These are phyloP conservation scores for Salicornia ramosissima DNA, from an alignment of 148 eudicot species.

Conservation along the genomic window DNA sequence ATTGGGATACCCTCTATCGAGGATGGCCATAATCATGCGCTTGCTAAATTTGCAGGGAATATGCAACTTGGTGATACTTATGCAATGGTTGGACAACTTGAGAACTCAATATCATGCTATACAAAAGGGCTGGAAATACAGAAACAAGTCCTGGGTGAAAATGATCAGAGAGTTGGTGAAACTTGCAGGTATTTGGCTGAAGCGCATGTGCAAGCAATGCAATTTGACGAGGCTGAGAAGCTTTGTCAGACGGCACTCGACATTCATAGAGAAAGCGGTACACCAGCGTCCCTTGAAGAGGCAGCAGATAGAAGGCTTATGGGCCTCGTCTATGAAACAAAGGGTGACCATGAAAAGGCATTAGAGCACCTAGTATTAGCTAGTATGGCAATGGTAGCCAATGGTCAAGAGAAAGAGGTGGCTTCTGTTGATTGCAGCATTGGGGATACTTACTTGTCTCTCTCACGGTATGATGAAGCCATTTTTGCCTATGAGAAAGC, in stretches of 20 bases:
- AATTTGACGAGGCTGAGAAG: constrained; percentile 80
- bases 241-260: constrained; percentile 86
- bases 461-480: constrained; percentile 83
- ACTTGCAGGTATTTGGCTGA: constrained; percentile 91
- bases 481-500: constrained; percentile 92
- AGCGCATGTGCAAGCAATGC: constrained; percentile 93
- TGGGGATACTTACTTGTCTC: constrained; percentile 81
- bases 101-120: constrained; percentile 67
- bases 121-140: constrained; percentile 73
- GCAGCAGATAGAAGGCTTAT: constrained; percentile 95
- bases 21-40: constrained; percentile 75
- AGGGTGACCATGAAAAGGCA: constrained; percentile 92
- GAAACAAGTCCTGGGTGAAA: constrained; percentile 66
- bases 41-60: constrained; percentile 94
- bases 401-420: constrained; percentile 89
- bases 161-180: constrained; percentile 85
- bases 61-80: constrained; percentile 98
- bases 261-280: constrained; percentile 70
- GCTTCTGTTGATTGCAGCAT: constrained; percentile 95
- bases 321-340: constrained; percentile 89
- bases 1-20: constrained; percentile 62
- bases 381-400: constrained; percentile 96
- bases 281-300: constrained; percentile 75
- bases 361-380: constrained; percentile 94
- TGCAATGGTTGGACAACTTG: constrained; percentile 82